Evolutionary conservation across 2,329 filamentous ascomycete species (phyloP).

Genomic region (Sporothrix variecibatus): DNA sequence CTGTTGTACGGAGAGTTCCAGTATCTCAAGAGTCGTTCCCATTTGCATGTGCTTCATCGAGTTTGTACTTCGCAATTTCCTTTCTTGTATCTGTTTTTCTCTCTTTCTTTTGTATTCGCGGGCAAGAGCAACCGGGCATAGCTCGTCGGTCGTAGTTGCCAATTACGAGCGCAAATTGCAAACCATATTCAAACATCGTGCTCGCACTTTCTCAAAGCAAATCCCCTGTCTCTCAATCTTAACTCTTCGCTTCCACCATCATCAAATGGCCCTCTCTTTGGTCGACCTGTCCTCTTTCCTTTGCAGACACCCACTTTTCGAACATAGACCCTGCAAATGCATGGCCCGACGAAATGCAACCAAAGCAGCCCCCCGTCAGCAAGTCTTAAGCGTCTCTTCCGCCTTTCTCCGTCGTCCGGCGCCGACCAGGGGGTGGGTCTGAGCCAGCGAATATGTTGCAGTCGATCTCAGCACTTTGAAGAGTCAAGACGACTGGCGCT

Average conservation of each 20-base stretch:
- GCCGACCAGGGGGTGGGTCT: slow-evolving; percentile 1
- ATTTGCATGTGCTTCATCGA: not conserved
- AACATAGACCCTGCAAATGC: slow-evolving; percentile 15
- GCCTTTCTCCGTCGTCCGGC: slow-evolving; percentile 12
- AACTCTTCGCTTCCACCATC: not conserved
- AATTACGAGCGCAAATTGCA: slow-evolving; percentile 1
- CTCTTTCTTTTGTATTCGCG: not conserved
- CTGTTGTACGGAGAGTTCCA: not conserved
- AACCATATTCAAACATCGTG: not conserved
- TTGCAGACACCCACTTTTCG: slow-evolving; percentile 1
- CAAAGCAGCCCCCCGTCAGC: slow-evolving; percentile 14
- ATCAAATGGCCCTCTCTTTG: not conserved
- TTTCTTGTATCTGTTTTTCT: not conserved
- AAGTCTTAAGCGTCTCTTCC: not conserved
- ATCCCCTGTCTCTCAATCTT: not conserved
- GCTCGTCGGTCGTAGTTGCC: not conserved
- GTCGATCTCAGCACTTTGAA: slow-evolving; percentile 7
- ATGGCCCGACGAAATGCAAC: slow-evolving; percentile 13
- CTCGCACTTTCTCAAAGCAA: not conserved
- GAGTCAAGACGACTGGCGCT: not conserved
- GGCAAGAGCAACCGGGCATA: not conserved
- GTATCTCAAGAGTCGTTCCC: not conserved
- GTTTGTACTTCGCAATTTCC: not conserved
- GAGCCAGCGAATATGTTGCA: slow-evolving; percentile 8
- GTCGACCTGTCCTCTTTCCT: not conserved